Conservation (phyloP, 306 rosid species). For the Cyclanthera cordifolia region DNA sequence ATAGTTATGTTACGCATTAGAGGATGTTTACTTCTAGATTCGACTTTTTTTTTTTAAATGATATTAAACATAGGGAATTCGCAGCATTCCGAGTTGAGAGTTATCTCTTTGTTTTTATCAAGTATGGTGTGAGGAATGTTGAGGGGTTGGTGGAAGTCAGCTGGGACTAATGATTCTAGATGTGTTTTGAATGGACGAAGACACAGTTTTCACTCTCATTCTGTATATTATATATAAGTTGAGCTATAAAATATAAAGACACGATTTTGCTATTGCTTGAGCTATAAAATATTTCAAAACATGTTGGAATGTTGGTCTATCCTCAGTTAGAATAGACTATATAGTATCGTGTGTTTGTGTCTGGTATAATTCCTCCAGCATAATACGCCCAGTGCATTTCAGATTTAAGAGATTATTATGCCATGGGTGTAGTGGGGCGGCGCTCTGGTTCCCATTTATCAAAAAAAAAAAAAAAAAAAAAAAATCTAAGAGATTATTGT, state of each 20-base stretch:
- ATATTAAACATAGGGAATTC: background rate
- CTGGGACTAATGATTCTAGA: background rate
- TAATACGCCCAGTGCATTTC: background rate
- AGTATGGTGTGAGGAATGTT: background rate
- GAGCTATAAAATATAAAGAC: background rate
- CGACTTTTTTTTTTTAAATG: background rate
- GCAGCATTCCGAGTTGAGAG: background rate
- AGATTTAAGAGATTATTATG: background rate
- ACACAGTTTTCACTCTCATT: background rate
- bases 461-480: too few relatives aligned
- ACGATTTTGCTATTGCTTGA: background rate
- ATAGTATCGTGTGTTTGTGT: background rate
- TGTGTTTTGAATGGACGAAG: background rate
- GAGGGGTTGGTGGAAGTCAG: background rate
- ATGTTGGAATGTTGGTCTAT: background rate
- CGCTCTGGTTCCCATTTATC: background rate
- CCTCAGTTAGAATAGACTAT: too few relatives aligned
- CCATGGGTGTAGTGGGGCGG: too few relatives aligned
- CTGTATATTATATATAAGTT: background rate
- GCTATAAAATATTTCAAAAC: background rate
- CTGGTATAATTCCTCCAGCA: background rate
- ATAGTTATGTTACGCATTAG: background rate
- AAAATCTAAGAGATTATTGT: constrained; percentile 3
- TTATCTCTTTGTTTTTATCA: background rate
- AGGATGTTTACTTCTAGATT: background rate